Evolutionary conservation across 805 yeast species (phyloP), one percentile per base, ranked within the genome.

Genomic region (Schizosaccharomyces osmophilus): DNA sequence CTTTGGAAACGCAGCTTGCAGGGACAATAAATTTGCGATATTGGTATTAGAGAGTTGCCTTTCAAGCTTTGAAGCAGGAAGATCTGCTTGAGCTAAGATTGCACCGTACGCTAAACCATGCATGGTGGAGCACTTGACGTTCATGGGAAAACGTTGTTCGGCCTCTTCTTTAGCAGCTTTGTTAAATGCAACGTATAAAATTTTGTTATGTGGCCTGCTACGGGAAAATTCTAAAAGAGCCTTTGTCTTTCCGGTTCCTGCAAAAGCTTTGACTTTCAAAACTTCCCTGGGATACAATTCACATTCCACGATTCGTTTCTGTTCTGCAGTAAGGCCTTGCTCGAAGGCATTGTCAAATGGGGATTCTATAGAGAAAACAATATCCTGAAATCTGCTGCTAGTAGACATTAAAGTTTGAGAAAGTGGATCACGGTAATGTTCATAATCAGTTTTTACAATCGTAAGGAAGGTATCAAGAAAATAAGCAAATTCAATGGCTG

Each of bases 91-190:
- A 19, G 57, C 57, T 19, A 51, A 17, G n/a, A 51, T 51, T 4
- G 57, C 57, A 24, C 57, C 57, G 36, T 51, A 51, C 5, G 57
- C 57, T 19, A 51, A 29, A 11, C 57, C 57, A 51, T 51, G 57
- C 36, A 51, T 51, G 39, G 57, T 51, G 31, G 57, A 51, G 57
- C 57, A 51, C n/a, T 51, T 51, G 36, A 51, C 57, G 15, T 51
- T 51, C 8, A 24, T 9, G 15, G 57, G 57, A 15, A 51, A 51
- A 6, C 57, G 57, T 29, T 17, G 26, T 51, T 51, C 57, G 5
- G 57, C 57, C n/a, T 51, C 57, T 29, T 51, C 57, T 51, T 51
- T 51, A 19, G 57, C 57, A 15, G 57, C 57, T 29, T 51, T 51
- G 36, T 51, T 51, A 15, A 51, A 51, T 24, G 57, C 57, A 8